Evolutionary conservation across 441 rosid species (phyloP).

Genomic region (Syzygium syzygioides): DNA sequence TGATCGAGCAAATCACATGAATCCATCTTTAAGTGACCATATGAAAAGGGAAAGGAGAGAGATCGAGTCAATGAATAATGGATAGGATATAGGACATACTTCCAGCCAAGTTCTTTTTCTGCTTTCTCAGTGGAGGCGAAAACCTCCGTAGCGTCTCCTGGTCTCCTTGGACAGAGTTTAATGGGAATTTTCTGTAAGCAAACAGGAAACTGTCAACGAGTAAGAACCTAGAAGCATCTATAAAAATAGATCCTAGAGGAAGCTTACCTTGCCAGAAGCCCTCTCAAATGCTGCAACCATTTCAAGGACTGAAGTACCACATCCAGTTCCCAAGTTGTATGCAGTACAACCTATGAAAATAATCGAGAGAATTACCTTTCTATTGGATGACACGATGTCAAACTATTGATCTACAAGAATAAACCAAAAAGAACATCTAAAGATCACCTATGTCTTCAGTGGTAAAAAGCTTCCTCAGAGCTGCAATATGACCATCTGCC

Average conservation of each 20-base stretch:
- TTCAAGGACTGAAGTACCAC: constrained; percentile 63
- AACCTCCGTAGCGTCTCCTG: constrained; percentile 91
- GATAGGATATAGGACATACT: constrained; percentile 27
- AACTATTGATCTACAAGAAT: not conserved
- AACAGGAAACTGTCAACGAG: not conserved
- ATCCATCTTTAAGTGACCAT: not conserved
- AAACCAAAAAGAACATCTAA: not conserved
- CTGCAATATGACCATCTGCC: constrained; percentile 75
- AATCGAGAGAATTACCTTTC: not conserved
- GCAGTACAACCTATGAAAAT: constrained; percentile 47
- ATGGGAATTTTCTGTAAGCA: constrained; percentile 69
- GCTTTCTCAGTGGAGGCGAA: constrained; percentile 79
- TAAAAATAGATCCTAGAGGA: not conserved
- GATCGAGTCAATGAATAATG: not conserved
- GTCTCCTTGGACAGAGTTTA: constrained; percentile 78
- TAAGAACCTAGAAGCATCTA: not conserved
- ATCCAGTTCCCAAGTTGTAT: constrained; percentile 63
- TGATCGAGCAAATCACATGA: not conserved
- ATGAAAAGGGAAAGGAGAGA: not conserved
- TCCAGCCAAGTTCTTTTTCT: constrained; percentile 85
- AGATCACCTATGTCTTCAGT: constrained; percentile 41
- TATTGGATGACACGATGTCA: not conserved
- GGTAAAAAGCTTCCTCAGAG: constrained; percentile 45
- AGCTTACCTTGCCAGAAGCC: constrained; percentile 72
- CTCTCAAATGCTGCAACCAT: constrained; percentile 78